Evolutionary conservation across 768 basidiomycete genomes (phyloP).

Genomic region (Coprinopsis marcescibilis): DNA sequence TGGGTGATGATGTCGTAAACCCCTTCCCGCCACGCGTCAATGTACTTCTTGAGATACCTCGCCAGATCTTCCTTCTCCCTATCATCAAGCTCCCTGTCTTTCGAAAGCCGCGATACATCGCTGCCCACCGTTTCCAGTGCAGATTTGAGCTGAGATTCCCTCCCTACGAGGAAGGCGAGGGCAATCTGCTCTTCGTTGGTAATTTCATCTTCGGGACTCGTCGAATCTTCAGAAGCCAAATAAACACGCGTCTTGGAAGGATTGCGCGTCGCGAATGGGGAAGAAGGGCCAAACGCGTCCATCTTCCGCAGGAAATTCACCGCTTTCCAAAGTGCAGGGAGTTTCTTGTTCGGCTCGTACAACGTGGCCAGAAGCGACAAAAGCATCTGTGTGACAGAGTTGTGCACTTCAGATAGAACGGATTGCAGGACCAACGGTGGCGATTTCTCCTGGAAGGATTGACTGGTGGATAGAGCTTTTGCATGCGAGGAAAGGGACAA

Average conservation of each 20-base stretch:
- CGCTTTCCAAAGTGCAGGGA: conserved; percentile 87
- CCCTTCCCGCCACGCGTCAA: conserved; percentile 88
- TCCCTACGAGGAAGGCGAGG: conserved; percentile 73
- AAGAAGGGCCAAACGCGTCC: conserved; percentile 48
- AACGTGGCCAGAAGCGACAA: conserved; percentile 72
- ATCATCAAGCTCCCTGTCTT: conserved; percentile 33
- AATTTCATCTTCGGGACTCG: conserved; percentile 20
- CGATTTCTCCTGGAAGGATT: conserved; percentile 29
- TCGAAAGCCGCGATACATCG: conserved; percentile 34
- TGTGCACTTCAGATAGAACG: conserved; percentile 60
- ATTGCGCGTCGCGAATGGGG: conserved; percentile 21
- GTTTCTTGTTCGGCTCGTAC: conserved; percentile 75
- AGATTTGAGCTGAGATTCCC: conserved; percentile 52
- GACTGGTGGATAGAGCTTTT: conserved; percentile 38
- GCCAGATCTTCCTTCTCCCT: conserved; percentile 67
- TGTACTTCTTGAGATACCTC: conserved; percentile 76
- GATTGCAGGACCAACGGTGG: conserved; percentile 51
- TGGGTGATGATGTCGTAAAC: conserved; percentile 91
- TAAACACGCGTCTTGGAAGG: conserved; percentile 13
- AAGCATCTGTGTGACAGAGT: conserved; percentile 68
- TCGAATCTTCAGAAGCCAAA: conserved; percentile 14
- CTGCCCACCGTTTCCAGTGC: conserved; percentile 49
- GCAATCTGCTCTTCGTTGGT: conserved; percentile 71
- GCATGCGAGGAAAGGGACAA: conserved; percentile 79
- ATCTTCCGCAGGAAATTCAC: conserved; percentile 83